A percentile compares a stretch with the other conserved stretches of the same genome.
Evolutionary conservation across 495 filamentous ascomycete species (phyloP).

Genomic region (Aspergillus sclerotiicarbonarius): DNA sequence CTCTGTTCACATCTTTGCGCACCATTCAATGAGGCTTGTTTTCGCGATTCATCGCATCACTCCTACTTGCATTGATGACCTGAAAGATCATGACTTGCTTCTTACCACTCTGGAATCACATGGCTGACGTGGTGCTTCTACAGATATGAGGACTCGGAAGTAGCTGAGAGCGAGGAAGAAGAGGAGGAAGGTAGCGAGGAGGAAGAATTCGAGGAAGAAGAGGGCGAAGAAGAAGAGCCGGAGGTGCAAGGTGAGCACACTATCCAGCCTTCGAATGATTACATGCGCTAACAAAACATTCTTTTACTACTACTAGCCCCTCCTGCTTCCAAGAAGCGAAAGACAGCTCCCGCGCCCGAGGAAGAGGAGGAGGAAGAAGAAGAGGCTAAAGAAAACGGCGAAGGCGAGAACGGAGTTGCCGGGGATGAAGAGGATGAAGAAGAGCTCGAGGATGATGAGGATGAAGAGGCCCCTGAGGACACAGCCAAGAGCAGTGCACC

Average conservation of each 20-base stretch:
- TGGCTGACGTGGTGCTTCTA: background rate
- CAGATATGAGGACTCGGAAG: constrained; percentile 54
- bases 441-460: constrained; percentile 27
- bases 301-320: constrained; percentile 23
- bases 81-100: background rate
- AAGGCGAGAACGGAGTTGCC: constrained; percentile 26
- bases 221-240: constrained; percentile 27
- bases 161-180: constrained; percentile 41
- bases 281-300: background rate
- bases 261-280: background rate
- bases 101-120: background rate
- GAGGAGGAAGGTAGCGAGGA: constrained; percentile 32
- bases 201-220: constrained; percentile 34
- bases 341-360: constrained; percentile 29
- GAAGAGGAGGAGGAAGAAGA: constrained; percentile 32
- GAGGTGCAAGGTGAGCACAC: constrained; percentile 25
- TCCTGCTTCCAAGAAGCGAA: constrained; percentile 43
- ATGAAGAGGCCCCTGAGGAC: constrained; percentile 25
- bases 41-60: background rate
- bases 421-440: constrained; percentile 31
- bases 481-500: constrained; percentile 42
- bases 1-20: background rate
- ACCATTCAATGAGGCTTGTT: background rate
- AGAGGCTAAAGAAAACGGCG: constrained; percentile 30
- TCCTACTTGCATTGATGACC: background rate